Evolutionary conservation across 805 yeast species (phyloP), one percentile per base, ranked within the genome.

Genomic region (Sugiyamaella qingdaonensis): DNA sequence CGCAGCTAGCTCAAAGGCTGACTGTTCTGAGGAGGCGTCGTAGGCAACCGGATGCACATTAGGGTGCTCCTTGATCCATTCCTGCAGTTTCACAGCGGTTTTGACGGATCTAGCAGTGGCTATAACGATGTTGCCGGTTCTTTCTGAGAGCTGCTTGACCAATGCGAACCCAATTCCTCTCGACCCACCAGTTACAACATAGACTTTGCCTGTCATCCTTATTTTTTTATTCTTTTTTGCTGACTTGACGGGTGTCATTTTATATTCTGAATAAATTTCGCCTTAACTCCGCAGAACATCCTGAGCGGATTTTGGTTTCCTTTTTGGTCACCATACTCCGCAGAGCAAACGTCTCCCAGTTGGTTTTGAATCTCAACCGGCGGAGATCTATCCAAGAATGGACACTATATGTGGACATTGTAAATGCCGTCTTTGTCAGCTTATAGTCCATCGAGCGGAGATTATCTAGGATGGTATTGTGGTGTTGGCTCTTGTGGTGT

Each of bases 151-250:
- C 34, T 54, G 57, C 47, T 66, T 62, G 33, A 63, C 72, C 4
- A 72, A 39, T 5, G 71, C 68, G 31, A 63, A 62, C 1, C 74
- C 75, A 42, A 71, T 58, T 16, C 75, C 74, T 4, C 70, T 53
- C 19, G 65, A 62, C 2, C 66, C 65, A 13, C 75, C 75, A 2
- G 73, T 68, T 46, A 71, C 54, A 8, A 68, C 47, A 48, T 64
- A 65, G 2, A 60, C 69, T 53, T 67, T 67, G 37, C 64, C 70
- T 8, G 60, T 34, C 37, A 34, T 34, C 16, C 5, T 34, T 11
- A 2, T 34, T 4, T 34, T 9, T 34, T 11, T 34, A 4, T 4
- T 34, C 29, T 24, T 24, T 24, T 24, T 7, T 24, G 29, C 29
- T 24, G 29, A 24, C 7, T 24, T 3, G 29, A 24, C 7, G 3